phyloP scores from a whole-genome alignment of 805 yeast species.

The Dipodascopsis uninucleata region DNA sequence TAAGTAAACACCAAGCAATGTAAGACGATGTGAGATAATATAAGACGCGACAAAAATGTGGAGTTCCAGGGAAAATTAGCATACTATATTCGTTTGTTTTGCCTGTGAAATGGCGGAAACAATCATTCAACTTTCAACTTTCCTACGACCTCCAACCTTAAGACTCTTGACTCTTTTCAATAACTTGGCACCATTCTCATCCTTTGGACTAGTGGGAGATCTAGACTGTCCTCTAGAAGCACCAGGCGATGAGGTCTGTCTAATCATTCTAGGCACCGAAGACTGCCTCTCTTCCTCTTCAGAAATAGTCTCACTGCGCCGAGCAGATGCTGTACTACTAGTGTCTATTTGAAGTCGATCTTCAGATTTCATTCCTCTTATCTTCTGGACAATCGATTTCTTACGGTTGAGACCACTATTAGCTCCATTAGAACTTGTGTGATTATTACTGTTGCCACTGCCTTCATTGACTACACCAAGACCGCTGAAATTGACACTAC shows the following conservation, averaged over 20 bases:
- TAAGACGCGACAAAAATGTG: no score
- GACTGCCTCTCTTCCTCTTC: conserved; percentile 5
- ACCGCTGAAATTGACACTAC: conserved; percentile 12
- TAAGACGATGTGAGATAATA: no score
- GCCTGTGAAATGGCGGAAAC: no score
- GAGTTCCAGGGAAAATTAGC: no score
- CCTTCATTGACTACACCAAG: conserved; percentile 9
- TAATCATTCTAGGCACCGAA: conserved; percentile 15
- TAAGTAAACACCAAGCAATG: no score
- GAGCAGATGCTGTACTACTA: conserved; percentile 24
- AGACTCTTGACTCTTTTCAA: conserved; percentile 84
- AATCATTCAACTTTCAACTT: no score
- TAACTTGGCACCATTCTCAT: conserved; percentile 50
- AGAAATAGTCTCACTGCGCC: background rate
- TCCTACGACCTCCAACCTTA: conserved; percentile 55
- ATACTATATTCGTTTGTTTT: no score
- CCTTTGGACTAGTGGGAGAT: conserved; percentile 21
- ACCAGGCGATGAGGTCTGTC: conserved; percentile 25
- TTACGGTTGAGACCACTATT: conserved; percentile 65
- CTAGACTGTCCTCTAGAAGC: conserved; percentile 7
- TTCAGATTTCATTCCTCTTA: conserved; percentile 38
- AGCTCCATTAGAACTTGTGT: conserved; percentile 31
- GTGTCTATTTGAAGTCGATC: conserved; percentile 12
- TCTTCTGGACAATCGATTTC: conserved; percentile 73
- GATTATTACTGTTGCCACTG: conserved; percentile 29